Evolutionary conservation across 306 rosid genomes (phyloP), one percentile per base, ranked within the genome.

Genomic region (Dicorynia guianensis): DNA sequence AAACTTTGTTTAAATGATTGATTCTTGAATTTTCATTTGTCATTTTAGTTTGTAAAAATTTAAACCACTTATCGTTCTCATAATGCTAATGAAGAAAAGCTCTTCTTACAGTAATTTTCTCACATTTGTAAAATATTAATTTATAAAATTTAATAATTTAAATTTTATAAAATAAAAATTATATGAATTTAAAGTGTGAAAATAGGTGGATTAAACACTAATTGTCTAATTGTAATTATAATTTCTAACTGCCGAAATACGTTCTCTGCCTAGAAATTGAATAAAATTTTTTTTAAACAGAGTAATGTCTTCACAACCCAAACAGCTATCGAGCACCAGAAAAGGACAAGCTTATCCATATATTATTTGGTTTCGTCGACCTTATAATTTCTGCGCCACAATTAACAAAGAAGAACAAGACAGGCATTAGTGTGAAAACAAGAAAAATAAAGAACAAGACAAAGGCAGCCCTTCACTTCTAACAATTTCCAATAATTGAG

Each of bases 191-290:
- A n/a, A n/a, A n/a, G n/a, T n/a, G n/a, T n/a, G n/a, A n/a, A n/a
- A n/a, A n/a, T n/a, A n/a, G n/a, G n/a, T n/a, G n/a, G n/a, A n/a
- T 25, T 2, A 25, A 25, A 25, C 30, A 25, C 30, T 25, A 25
- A 25, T 25, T 25, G 30, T 25, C 1, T 25, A 25, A 25, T 1
- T 25, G 30, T 25, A 25, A 25, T 25, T 25, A 25, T 25, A 25
- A 25, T 25, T n/a, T n/a, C n/a, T n/a, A n/a, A n/a, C 47, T 43
- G 30, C 49, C 39, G 67, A n/a, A 50, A n/a, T n/a, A 56, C 76
- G 63, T 49, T 13, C 60, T 66, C 71, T 8, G 52, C 57, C 30
- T 52, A 8, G 66, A 70, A 78, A 78, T 52, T 40, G 19, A 60
- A 58, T 52, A 34, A 59, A 42, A 39, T n/a, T 48, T 30, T 42